Percentiles rank a stretch among this genome's conserved stretches.
These are phyloP conservation scores for Musa itinerans DNA, from an alignment of 176 grass and related monocot species.

Conservation along the genomic window DNA sequence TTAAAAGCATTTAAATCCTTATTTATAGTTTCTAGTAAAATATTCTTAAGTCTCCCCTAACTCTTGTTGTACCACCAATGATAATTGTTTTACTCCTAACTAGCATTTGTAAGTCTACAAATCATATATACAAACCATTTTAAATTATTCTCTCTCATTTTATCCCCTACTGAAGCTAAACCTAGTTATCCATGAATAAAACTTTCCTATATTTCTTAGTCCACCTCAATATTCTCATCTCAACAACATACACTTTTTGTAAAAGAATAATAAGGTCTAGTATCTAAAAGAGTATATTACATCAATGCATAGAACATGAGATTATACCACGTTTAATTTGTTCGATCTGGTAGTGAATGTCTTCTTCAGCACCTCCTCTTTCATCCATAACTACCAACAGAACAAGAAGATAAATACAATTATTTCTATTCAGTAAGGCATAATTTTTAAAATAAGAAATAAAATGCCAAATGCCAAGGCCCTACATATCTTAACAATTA, in stretches of 20 bases:
- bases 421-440: background rate
- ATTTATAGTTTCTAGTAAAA: no score
- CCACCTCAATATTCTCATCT: background rate
- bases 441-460: background rate
- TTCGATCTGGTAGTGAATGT: conserved; percentile 46
- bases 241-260: background rate
- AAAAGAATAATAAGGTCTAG: conserved; percentile 3
- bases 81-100: no score
- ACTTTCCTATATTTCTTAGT: no score
- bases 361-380: conserved; percentile 32
- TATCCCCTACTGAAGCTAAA: no score
- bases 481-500: background rate
- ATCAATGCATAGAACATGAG: background rate
- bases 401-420: background rate
- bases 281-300: conserved; percentile 8
- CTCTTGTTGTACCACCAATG: no score
- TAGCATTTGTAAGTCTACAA: no score
- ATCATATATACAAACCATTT: no score
- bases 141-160: no score
- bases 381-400: conserved; percentile 45
- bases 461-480: background rate
- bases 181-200: no score
- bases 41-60: no score
- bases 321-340: conserved; percentile 64
- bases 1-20: no score